phyloP scores from a whole-genome alignment of 106 monocot species.

The Apostasia shenzhenica region DNA sequence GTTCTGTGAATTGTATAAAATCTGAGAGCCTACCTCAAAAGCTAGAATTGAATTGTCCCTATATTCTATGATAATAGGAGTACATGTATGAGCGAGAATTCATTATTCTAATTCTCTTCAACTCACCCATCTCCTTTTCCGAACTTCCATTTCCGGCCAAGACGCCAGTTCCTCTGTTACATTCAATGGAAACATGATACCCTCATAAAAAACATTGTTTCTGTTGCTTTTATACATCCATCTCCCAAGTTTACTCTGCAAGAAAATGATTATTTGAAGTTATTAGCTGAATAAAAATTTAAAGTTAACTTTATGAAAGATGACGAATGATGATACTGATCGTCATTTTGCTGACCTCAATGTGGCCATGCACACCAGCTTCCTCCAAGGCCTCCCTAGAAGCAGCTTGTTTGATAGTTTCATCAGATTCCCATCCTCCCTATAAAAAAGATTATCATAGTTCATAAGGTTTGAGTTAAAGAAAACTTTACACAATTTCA shows the following conservation, averaged over 20 bases:
- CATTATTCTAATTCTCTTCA: background rate
- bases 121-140: constrained; percentile 69
- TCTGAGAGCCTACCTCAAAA: no score
- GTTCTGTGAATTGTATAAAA: no score
- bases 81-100: no score
- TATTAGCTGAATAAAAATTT: no score
- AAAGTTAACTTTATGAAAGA: no score
- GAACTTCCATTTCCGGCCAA: constrained; percentile 69
- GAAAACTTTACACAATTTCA: no score
- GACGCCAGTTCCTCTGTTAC: constrained; percentile 47
- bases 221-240: constrained; percentile 64
- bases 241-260: constrained; percentile 33
- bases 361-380: constrained; percentile 63
- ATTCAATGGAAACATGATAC: constrained; percentile 71
- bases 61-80: no score
- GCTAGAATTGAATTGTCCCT: no score
- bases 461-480: no score
- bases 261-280: no score
- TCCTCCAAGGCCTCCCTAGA: constrained; percentile 78
- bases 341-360: constrained; percentile 5
- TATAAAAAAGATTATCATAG: constrained; percentile 3
- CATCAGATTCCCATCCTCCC: constrained; percentile 90
- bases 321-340: no score
- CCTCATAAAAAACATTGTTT: constrained; percentile 32
- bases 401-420: constrained; percentile 55